These are phyloP conservation scores for Corymbia maculata DNA, from an alignment of 345 rosid genomes.

Conservation along the genomic window DNA sequence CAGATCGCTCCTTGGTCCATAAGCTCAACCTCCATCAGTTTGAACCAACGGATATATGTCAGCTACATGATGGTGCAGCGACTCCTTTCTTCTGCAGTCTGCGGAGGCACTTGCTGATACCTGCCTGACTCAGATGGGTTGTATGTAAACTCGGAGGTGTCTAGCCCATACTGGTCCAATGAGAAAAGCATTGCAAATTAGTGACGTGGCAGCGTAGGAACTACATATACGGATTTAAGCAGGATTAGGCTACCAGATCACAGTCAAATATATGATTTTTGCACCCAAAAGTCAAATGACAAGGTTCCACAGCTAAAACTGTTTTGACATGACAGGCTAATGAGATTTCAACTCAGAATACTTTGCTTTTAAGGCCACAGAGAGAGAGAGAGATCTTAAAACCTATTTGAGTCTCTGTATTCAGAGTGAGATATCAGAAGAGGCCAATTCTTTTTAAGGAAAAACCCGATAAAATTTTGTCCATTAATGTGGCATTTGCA, in stretches of 20 bases:
- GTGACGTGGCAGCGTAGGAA: background rate
- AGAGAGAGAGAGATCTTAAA: background rate
- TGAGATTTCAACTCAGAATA: background rate
- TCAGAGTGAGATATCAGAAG: background rate
- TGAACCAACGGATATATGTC: background rate
- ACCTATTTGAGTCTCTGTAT: background rate
- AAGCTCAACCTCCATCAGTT: background rate
- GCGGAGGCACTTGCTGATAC: slow-evolving; percentile 27
- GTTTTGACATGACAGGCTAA: background rate
- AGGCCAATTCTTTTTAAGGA: background rate
- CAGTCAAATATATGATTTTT: background rate
- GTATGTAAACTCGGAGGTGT: slow-evolving; percentile 44
- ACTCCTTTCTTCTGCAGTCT: slow-evolving; percentile 34
- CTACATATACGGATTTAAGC: background rate
- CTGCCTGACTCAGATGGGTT: slow-evolving; percentile 34
- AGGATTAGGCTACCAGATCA: background rate
- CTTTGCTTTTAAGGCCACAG: background rate
- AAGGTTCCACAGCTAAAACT: background rate
- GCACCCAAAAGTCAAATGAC: background rate
- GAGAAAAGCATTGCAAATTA: background rate
- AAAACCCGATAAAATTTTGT: background rate
- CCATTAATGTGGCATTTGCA: background rate
- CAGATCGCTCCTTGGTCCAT: background rate
- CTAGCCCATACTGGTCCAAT: slow-evolving; percentile 38
- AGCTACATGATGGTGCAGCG: slow-evolving; percentile 40